phyloP scores from a whole-genome alignment of 148 eudicot genomes.

The Linanthus parryae region DNA sequence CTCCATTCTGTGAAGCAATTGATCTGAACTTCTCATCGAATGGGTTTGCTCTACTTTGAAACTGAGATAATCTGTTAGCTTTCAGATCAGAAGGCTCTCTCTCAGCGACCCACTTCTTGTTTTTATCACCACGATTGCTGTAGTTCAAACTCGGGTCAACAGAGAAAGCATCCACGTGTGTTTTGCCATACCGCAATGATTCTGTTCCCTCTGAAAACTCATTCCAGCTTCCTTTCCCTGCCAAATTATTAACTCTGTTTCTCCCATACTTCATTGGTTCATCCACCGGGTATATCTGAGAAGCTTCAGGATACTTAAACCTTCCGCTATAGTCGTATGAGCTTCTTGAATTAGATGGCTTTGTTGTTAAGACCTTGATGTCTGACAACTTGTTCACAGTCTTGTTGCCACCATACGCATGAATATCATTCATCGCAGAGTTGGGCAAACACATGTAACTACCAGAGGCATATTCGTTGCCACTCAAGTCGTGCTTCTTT shows the following conservation, averaged over 20 bases:
- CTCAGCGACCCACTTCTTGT: slow-evolving; percentile 43
- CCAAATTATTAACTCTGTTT: slow-evolving; percentile 26
- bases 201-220: slow-evolving; percentile 38
- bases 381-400: slow-evolving; percentile 79
- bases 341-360: slow-evolving; percentile 51
- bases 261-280: slow-evolving; percentile 40
- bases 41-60: slow-evolving; percentile 34
- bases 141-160: slow-evolving; percentile 30
- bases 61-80: slow-evolving; percentile 30
- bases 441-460: slow-evolving; percentile 30
- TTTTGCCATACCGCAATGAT: slow-evolving; percentile 34
- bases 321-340: slow-evolving; percentile 41
- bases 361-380: slow-evolving; percentile 66
- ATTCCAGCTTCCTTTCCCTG: slow-evolving; percentile 35
- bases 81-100: slow-evolving; percentile 34
- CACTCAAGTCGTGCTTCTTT: slow-evolving; percentile 46
- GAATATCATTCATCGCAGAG: slow-evolving; percentile 26
- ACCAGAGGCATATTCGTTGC: slow-evolving; percentile 27
- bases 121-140: slow-evolving; percentile 29
- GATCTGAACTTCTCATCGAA: slow-evolving; percentile 32
- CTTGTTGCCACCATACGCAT: slow-evolving; percentile 41
- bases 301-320: slow-evolving; percentile 32
- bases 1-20: slow-evolving; percentile 39
- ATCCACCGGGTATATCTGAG: slow-evolving; percentile 29
- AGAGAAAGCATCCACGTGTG: slow-evolving; percentile 28